These are phyloP conservation scores for Fusarium begoniae DNA, from an alignment of 2,329 filamentous ascomycete species.

Conservation along the genomic window DNA sequence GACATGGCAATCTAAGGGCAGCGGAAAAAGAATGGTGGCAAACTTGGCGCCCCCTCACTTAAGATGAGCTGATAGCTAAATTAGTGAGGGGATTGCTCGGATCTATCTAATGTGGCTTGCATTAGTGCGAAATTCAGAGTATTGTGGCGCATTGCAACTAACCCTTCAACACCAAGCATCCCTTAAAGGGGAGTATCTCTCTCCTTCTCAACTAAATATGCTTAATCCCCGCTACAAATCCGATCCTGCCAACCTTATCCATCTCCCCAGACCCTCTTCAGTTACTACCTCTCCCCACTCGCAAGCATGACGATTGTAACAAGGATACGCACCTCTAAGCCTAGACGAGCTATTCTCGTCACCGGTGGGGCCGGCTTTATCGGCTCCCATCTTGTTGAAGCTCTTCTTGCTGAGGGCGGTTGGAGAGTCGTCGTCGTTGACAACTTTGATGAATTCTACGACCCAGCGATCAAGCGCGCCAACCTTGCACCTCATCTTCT, in stretches of 20 bases:
- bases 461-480: slow-evolving; percentile 11
- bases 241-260: background rate
- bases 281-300: background rate
- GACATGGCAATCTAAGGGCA: background rate
- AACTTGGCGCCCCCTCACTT: background rate
- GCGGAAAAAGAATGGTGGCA: background rate
- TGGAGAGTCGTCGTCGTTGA: slow-evolving; percentile 13
- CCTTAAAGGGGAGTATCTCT: background rate
- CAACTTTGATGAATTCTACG: slow-evolving; percentile 15
- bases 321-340: background rate
- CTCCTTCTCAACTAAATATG: background rate
- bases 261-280: background rate
- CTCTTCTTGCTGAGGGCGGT: slow-evolving; percentile 1
- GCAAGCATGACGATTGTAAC: slow-evolving; percentile 17
- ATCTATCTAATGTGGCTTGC: too few species aligned
- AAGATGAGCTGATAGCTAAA: background rate
- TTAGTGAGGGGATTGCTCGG: background rate
- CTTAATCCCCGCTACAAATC: background rate
- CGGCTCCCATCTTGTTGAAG: slow-evolving; percentile 12
- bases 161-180: background rate
- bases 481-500: slow-evolving; percentile 3
- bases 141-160: background rate
- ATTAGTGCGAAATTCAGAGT: background rate
- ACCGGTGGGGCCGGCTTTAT: slow-evolving; percentile 18
- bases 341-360: background rate